These are phyloP conservation scores for Pyrenochaeta sp. DNA, from an alignment of 2,329 filamentous ascomycete species.

Conservation along the genomic window DNA sequence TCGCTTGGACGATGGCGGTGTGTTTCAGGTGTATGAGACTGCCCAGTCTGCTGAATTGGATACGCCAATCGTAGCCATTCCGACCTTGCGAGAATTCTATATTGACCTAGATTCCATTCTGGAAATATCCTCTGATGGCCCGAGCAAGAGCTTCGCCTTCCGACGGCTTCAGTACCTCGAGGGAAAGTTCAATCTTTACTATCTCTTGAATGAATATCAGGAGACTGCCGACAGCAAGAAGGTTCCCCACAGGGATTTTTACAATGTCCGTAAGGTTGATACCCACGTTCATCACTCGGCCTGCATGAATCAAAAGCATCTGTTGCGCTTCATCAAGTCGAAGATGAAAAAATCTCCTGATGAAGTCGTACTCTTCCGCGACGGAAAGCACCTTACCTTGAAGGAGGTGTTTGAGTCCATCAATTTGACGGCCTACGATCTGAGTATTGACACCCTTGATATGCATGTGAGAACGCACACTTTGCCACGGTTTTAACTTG, in stretches of 20 bases:
- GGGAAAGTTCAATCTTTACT: conserved; percentile 95
- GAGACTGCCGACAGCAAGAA: conserved; percentile 98
- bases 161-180: conserved; percentile 93
- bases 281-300: conserved; percentile 99
- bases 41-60: conserved; percentile 67
- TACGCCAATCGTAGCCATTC: conserved; percentile 80
- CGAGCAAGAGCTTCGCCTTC: conserved; percentile 96
- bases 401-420: conserved; percentile 96
- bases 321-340: conserved; percentile 97
- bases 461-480: conserved; percentile 81
- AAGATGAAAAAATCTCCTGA: conserved; percentile 99
- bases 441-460: conserved; percentile 97
- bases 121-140: conserved; percentile 90
- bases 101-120: conserved; percentile 89
- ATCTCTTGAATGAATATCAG: conserved; percentile 93
- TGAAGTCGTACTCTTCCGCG: conserved; percentile 89
- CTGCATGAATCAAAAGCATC: conserved; percentile 99
- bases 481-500: neutral
- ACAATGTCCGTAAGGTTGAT: conserved; percentile 98
- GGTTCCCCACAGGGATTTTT: conserved; percentile 97
- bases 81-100: conserved; percentile 93
- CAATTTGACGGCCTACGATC: conserved; percentile 94
- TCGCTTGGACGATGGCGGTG: conserved; percentile 79
- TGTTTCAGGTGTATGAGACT: conserved; percentile 90
- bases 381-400: conserved; percentile 89